These are phyloP conservation scores for Magnolia kwangsiensis DNA, from an alignment of 164 flowering plant genomes.

Conservation along the genomic window DNA sequence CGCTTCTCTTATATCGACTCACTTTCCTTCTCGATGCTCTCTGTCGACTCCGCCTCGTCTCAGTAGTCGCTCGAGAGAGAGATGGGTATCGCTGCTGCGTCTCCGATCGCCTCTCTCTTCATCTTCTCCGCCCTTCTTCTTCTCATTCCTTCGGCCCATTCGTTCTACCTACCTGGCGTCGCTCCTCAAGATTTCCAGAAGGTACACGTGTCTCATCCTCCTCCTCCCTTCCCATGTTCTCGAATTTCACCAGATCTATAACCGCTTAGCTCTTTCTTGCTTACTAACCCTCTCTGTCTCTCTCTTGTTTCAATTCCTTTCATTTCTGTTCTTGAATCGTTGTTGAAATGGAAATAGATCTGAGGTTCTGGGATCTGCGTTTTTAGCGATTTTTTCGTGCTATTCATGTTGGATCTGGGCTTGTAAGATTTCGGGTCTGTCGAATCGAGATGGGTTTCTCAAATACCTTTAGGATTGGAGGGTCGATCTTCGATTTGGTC, in stretches of 20 bases:
- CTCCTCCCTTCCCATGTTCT: not conserved
- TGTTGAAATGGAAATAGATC: slow-evolving; percentile 7
- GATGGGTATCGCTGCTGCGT: not conserved
- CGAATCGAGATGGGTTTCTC: not conserved
- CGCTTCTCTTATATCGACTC: not conserved
- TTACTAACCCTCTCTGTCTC: not conserved
- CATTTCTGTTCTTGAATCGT: not conserved
- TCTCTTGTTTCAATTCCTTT: not conserved
- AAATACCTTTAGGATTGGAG: not conserved
- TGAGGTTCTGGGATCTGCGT: slow-evolving; percentile 8
- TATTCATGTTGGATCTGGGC: not conserved
- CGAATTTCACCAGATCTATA: not conserved
- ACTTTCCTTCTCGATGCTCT: not conserved
- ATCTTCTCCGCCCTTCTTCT: slow-evolving; percentile 15
- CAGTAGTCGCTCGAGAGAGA: slow-evolving; percentile 3
- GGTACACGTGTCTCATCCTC: slow-evolving; percentile 20
- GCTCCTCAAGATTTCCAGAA: slow-evolving; percentile 48
- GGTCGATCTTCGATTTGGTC: not conserved
- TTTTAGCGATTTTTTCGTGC: not conserved
- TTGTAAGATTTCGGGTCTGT: not conserved
- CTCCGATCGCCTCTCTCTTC: not conserved
- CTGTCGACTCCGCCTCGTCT: not conserved
- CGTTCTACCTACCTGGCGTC: slow-evolving; percentile 56
- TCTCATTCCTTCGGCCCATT: slow-evolving; percentile 15
- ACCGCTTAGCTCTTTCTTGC: too few species aligned